Percentiles rank a stretch among this genome's conserved stretches.
These are phyloP conservation scores for Prunus mongolica DNA, from an alignment of 306 rosid species.

Conservation along the genomic window DNA sequence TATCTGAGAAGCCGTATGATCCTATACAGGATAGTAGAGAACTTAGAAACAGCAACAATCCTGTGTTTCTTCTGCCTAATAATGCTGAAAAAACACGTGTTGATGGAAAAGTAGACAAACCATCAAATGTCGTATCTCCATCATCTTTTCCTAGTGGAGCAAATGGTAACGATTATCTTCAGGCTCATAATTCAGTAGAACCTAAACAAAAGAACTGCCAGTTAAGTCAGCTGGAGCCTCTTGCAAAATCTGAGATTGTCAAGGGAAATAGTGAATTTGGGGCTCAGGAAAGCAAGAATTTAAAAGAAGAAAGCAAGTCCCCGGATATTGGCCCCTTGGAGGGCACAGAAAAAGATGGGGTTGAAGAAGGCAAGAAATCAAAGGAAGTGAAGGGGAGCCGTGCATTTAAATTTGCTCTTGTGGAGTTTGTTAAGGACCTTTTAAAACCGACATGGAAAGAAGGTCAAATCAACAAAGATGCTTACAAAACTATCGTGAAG, in stretches of 20 bases:
- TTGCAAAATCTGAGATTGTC: conserved; percentile 24
- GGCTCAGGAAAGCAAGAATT: conserved; percentile 34
- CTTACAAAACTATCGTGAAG: conserved; percentile 87
- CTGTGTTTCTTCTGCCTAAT: conserved; percentile 29
- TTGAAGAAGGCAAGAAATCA: conserved; percentile 59
- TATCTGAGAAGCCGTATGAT: conserved; percentile 49
- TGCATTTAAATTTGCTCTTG: conserved; percentile 82
- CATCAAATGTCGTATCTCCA: conserved; percentile 15
- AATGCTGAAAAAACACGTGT: conserved; percentile 11
- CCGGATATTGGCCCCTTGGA: conserved; percentile 41
- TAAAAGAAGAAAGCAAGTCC: conserved; percentile 30
- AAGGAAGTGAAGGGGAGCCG: conserved; percentile 76
- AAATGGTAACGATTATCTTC: conserved; percentile 31
- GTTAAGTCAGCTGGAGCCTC: conserved; percentile 36
- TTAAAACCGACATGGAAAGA: conserved; percentile 92
- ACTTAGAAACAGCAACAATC: conserved; percentile 35
- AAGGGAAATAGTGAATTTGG: conserved; percentile 38
- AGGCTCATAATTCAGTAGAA: conserved; percentile 35
- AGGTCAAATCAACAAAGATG: conserved; percentile 80
- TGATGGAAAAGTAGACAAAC: conserved; percentile 34
- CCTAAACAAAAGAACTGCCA: conserved; percentile 29
- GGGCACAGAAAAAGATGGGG: conserved; percentile 47
- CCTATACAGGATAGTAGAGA: conserved; percentile 47
- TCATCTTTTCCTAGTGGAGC: conserved; percentile 34
- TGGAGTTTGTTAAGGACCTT: conserved; percentile 87